Conservation (phyloP, 306 rosid species). For the Malus orientalis region DNA sequence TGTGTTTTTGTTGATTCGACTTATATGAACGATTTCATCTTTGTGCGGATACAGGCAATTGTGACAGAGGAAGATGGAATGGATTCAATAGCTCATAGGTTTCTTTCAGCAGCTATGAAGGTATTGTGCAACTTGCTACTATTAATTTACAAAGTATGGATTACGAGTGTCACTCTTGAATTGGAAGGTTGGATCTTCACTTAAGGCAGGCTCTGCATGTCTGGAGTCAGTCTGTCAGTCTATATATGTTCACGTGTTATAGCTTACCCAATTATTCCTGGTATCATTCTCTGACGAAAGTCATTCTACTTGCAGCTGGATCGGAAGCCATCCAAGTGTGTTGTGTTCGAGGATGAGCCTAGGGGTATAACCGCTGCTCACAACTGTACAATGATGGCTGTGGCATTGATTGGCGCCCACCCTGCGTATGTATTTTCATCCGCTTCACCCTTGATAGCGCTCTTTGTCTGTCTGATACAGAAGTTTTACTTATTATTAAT, state of each 20-base stretch:
- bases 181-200: neutral
- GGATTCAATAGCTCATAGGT: constrained; percentile 98
- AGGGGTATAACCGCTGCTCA: constrained; percentile 95
- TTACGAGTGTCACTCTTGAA: neutral
- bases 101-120: constrained; percentile 96
- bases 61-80: constrained; percentile 96
- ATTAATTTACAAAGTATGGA: neutral
- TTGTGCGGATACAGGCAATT: constrained; percentile 56
- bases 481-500: no score
- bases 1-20: neutral
- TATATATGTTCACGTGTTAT: neutral
- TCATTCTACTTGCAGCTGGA: constrained; percentile 58
- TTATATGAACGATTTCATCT: constrained; percentile 3
- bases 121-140: constrained; percentile 24
- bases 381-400: constrained; percentile 98
- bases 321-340: constrained; percentile 92
- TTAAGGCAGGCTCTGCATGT: neutral
- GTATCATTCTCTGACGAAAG: constrained; percentile 11
- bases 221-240: neutral
- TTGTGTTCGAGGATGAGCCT: constrained; percentile 97
- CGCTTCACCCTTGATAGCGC: neutral
- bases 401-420: constrained; percentile 80
- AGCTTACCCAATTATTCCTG: neutral
- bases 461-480: neutral
- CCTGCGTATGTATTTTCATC: constrained; percentile 58